A percentile compares a stretch with the other conserved stretches of the same genome.
These are phyloP conservation scores for Fusarium beomiforme DNA, from an alignment of 2,329 filamentous ascomycete genomes.

Conservation along the genomic window DNA sequence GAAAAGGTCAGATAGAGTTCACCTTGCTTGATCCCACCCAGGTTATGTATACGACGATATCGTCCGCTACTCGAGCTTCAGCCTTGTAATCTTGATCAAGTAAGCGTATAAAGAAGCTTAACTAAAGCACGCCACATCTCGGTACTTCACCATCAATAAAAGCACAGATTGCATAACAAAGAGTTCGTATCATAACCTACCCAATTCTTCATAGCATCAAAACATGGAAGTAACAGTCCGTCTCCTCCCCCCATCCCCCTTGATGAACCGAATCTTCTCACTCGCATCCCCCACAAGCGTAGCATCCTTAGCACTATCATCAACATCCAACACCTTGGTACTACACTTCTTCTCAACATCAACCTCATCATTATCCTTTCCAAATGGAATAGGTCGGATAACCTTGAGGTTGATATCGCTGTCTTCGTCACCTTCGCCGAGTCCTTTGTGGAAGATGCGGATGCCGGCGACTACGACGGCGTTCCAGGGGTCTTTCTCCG, in stretches of 20 bases:
- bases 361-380: conserved; percentile 34
- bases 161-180: neutral
- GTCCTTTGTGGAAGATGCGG: conserved; percentile 66
- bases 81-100: neutral
- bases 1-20: rapidly evolving
- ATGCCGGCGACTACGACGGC: conserved; percentile 70
- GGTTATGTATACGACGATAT: rapidly evolving
- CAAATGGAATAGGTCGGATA: conserved; percentile 51
- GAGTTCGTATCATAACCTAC: neutral
- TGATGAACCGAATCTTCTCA: conserved; percentile 51
- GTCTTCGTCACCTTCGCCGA: conserved; percentile 44
- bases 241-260: conserved; percentile 37
- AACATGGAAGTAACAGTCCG: conserved; percentile 12
- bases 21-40: rapidly evolving
- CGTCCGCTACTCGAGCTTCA: neutral
- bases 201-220: neutral
- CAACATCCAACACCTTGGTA: conserved; percentile 53
- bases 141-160: neutral
- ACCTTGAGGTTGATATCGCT: conserved; percentile 53
- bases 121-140: neutral
- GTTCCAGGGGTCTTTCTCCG: conserved; percentile 69
- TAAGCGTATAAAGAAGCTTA: conserved; percentile 7
- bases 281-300: conserved; percentile 49
- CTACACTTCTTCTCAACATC: conserved; percentile 42
- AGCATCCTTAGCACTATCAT: conserved; percentile 58